Evolutionary conservation across 768 basidiomycete genomes (phyloP).

Genomic region (Lactarius vividus): DNA sequence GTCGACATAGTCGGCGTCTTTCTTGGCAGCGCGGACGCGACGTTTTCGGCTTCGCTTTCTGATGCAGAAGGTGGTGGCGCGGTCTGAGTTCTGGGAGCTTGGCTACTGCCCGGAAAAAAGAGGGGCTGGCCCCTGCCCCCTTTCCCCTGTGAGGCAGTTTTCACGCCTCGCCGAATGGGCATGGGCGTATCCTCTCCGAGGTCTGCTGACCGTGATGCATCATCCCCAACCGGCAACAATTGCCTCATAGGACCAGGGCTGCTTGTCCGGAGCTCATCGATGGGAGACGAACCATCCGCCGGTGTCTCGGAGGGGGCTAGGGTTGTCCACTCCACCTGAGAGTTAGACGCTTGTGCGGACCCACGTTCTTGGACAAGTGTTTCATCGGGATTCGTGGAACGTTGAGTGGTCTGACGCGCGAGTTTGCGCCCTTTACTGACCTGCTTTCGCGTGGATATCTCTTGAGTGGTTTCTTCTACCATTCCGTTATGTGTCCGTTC

Average conservation of each 20-base stretch:
- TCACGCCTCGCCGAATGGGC: background rate
- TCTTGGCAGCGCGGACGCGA: background rate
- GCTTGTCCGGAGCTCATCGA: conserved; percentile 16
- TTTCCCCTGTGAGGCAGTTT: background rate
- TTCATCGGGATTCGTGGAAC: background rate
- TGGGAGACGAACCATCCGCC: background rate
- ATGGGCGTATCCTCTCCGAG: background rate
- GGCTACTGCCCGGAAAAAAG: conserved; percentile 27
- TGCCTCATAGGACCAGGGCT: conserved; percentile 5
- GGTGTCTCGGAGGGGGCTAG: conserved; percentile 5
- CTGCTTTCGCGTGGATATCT: background rate
- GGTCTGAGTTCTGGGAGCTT: conserved; percentile 5
- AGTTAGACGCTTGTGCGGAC: background rate
- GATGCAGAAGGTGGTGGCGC: conserved; percentile 15
- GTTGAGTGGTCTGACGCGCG: background rate
- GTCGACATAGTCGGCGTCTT: conserved; percentile 13
- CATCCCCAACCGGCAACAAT: background rate
- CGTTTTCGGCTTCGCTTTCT: conserved; percentile 17
- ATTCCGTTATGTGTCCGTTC: background rate
- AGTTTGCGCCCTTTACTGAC: conserved; percentile 1
- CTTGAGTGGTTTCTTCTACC: background rate
- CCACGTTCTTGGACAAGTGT: conserved; percentile 9
- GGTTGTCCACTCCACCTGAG: conserved; percentile 15
- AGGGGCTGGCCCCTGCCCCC: conserved; percentile 6
- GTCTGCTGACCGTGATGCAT: conserved; percentile 1